Evolutionary conservation across 208 protist genomes (phyloP).

Genomic region (Angomonas ambiguus): DNA sequence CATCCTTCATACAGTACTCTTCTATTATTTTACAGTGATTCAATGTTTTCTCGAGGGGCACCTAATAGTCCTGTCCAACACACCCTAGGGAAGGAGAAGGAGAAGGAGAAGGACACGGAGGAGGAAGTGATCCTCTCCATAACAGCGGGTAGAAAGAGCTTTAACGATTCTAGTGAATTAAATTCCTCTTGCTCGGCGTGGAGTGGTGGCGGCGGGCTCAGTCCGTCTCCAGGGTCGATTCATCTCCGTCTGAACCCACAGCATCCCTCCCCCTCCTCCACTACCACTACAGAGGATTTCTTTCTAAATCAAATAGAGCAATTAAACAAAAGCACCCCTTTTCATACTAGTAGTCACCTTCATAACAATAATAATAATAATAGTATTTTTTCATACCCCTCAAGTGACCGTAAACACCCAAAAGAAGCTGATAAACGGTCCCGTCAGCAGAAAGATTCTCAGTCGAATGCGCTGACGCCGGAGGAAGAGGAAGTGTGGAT

Average conservation of each 20-base stretch:
- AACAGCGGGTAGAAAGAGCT: not conserved
- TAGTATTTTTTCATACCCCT: not conserved
- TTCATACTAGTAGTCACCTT: slow-evolving; percentile 5
- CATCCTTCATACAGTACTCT: too few species aligned
- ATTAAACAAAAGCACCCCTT: not conserved
- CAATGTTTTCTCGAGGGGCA: not conserved
- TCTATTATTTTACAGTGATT: too few species aligned
- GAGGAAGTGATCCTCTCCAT: not conserved
- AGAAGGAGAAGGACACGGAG: not conserved
- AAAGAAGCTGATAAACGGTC: not conserved
- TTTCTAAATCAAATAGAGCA: not conserved
- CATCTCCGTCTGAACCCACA: not conserved
- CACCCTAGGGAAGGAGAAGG: not conserved
- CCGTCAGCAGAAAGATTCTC: too few species aligned
- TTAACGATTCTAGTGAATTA: not conserved
- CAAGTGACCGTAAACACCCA: not conserved
- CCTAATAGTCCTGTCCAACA: not conserved
- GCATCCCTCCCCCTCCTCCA: not conserved
- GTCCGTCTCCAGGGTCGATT: slow-evolving; percentile 3
- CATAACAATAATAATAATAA: slow-evolving; percentile 20
- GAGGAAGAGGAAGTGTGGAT: not conserved
- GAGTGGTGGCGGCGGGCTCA: not conserved
- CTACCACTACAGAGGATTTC: not conserved
- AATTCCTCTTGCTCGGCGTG: slow-evolving; percentile 1
- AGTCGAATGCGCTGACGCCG: too few species aligned